A percentile compares a stretch with the other conserved stretches of the same genome.
phyloP scores from a whole-genome alignment of 495 filamentous ascomycete genomes.

The Penicillium arizonense region DNA sequence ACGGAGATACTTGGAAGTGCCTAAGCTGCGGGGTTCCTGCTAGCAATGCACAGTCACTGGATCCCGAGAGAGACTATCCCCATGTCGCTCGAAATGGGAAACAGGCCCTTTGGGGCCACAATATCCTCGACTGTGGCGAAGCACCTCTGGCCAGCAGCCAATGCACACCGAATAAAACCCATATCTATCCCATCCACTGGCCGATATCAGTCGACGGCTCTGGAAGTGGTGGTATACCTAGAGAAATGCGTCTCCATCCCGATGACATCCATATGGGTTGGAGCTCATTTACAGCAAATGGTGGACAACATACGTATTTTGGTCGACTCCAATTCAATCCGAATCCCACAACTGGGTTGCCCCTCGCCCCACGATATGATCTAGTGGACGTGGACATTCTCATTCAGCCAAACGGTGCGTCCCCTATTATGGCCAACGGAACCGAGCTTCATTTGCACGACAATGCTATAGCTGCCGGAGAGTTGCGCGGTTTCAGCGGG shows the following conservation, averaged over 20 bases:
- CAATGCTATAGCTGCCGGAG: slow-evolving; percentile 17
- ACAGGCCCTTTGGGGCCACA: slow-evolving; percentile 12
- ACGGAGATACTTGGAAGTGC: slow-evolving; percentile 21
- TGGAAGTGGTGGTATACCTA: neutral
- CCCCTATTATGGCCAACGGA: slow-evolving; percentile 1
- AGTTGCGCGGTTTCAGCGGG: slow-evolving; percentile 23
- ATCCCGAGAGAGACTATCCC: slow-evolving; percentile 8
- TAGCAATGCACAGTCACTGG: slow-evolving; percentile 5
- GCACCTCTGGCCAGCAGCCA: slow-evolving; percentile 5
- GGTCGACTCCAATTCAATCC: slow-evolving; percentile 24
- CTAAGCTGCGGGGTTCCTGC: slow-evolving; percentile 18
- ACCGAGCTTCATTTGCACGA: slow-evolving; percentile 10
- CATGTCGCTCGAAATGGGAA: slow-evolving; percentile 16
- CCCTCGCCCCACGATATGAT: slow-evolving; percentile 18
- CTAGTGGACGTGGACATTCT: slow-evolving; percentile 18
- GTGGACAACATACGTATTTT: slow-evolving; percentile 15
- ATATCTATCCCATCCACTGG: slow-evolving; percentile 24
- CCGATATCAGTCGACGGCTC: slow-evolving; percentile 5
- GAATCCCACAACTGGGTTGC: slow-evolving; percentile 7
- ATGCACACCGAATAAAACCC: slow-evolving; percentile 15
- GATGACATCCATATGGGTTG: slow-evolving; percentile 21
- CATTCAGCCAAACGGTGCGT: neutral
- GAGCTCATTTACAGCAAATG: slow-evolving; percentile 11
- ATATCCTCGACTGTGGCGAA: slow-evolving; percentile 18
- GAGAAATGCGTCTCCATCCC: slow-evolving; percentile 24